A percentile compares a stretch with the other conserved stretches of the same genome.
These are phyloP conservation scores for Ophiocordyceps camponoti-rufipedis DNA, from an alignment of 2,329 filamentous ascomycete genomes.

Conservation along the genomic window DNA sequence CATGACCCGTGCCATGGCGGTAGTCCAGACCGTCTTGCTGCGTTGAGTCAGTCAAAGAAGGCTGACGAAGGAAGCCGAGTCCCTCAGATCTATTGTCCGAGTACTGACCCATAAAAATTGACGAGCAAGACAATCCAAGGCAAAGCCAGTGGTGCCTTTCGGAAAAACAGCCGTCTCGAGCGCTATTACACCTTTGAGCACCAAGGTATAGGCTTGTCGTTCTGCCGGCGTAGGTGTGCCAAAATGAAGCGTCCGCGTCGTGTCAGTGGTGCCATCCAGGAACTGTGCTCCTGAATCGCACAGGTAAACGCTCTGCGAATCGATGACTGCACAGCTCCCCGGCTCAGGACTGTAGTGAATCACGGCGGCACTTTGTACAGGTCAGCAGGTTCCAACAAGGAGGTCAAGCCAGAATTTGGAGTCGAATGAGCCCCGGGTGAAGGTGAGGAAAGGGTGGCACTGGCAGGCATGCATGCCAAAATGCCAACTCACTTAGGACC, in stretches of 20 bases:
- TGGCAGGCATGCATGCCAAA: not conserved
- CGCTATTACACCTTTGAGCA: slow-evolving; percentile 85
- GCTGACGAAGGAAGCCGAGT: not conserved
- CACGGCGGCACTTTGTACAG: slow-evolving; percentile 56
- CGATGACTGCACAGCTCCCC: slow-evolving; percentile 64
- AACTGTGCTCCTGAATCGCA: slow-evolving; percentile 98
- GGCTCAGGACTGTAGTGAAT: slow-evolving; percentile 90
- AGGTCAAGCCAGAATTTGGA: no score
- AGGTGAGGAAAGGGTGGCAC: not conserved
- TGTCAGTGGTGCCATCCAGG: slow-evolving; percentile 87
- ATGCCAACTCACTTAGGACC: slow-evolving; percentile 43
- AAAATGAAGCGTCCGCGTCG: slow-evolving; percentile 85
- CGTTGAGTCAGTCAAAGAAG: slow-evolving; percentile 5
- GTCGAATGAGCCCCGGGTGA: no score
- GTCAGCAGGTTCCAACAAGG: not conserved
- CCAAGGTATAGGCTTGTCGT: slow-evolving; percentile 78
- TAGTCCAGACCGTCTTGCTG: slow-evolving; percentile 65
- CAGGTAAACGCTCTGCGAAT: slow-evolving; percentile 73
- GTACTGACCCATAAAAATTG: slow-evolving; percentile 71
- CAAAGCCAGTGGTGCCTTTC: slow-evolving; percentile 87
- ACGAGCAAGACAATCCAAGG: slow-evolving; percentile 71
- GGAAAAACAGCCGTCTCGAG: slow-evolving; percentile 78
- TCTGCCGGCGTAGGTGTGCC: slow-evolving; percentile 69
- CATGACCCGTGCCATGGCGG: slow-evolving; percentile 89
- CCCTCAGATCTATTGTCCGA: not conserved